These are phyloP conservation scores for Phlegmacium glaucopus DNA, from an alignment of 768 basidiomycete species.

Conservation along the genomic window DNA sequence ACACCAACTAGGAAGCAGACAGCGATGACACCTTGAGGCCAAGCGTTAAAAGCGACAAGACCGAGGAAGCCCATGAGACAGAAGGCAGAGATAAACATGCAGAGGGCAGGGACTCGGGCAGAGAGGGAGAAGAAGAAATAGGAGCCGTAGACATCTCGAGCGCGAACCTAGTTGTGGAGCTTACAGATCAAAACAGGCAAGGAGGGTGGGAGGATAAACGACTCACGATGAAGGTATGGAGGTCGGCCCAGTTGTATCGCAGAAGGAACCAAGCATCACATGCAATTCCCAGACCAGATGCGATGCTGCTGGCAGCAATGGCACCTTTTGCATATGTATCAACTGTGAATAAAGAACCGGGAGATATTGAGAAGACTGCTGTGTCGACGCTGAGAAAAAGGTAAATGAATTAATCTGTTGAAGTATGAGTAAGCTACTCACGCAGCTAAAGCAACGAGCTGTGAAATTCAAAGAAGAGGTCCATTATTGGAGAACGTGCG, in stretches of 20 bases:
- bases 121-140: conserved; percentile 72
- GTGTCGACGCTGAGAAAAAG: conserved; percentile 37
- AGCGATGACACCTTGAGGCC: conserved; percentile 59
- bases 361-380: conserved; percentile 61
- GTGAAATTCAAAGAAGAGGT: background rate
- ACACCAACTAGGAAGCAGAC: conserved; percentile 57
- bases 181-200: background rate
- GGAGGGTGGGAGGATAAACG: background rate
- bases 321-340: conserved; percentile 43
- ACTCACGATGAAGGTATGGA: conserved; percentile 52
- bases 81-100: conserved; percentile 53
- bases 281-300: conserved; percentile 63
- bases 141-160: conserved; percentile 53
- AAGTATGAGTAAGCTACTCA: conserved; percentile 22
- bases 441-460: conserved; percentile 64
- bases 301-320: conserved; percentile 54
- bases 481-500: background rate
- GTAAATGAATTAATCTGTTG: background rate
- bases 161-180: conserved; percentile 33
- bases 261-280: conserved; percentile 66
- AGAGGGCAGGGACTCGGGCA: conserved; percentile 58
- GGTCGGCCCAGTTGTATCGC: conserved; percentile 51
- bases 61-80: conserved; percentile 59
- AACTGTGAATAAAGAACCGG: conserved; percentile 48
- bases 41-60: conserved; percentile 58